Percentiles rank a stretch among this genome's conserved stretches.
These are phyloP conservation scores for Neofusicoccum ribis DNA, from an alignment of 2,329 filamentous ascomycete species.

Conservation along the genomic window DNA sequence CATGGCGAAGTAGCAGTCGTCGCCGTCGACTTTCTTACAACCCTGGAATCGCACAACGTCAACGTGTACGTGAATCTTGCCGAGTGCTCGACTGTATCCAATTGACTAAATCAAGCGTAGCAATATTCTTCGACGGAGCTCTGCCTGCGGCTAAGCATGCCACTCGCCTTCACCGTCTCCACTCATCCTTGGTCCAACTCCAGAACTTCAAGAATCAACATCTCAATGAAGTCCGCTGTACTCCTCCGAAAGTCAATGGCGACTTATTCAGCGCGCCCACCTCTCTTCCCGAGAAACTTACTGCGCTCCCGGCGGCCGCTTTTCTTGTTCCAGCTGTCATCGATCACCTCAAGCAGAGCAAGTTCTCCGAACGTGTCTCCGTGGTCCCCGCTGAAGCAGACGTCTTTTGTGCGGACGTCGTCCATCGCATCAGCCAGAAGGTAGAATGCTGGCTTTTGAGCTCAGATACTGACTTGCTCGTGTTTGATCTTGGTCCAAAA, in stretches of 20 bases:
- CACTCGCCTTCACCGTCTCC: constrained; percentile 62
- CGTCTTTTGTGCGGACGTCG: constrained; percentile 69
- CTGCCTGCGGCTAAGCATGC: constrained; percentile 67
- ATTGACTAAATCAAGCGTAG: constrained; percentile 48
- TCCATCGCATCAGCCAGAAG: constrained; percentile 60
- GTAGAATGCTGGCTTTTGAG: constrained; percentile 57
- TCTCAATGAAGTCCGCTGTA: constrained; percentile 25
- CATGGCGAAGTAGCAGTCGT: constrained; percentile 64
- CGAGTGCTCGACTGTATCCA: constrained; percentile 20
- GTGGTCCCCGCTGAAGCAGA: constrained; percentile 87
- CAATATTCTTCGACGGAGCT: constrained; percentile 83
- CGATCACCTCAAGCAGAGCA: constrained; percentile 61
- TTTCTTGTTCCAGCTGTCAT: constrained; percentile 79
- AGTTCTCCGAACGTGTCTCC: constrained; percentile 45
- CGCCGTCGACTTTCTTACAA: constrained; percentile 59
- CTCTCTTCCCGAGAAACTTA: constrained; percentile 26
- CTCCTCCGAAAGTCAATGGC: constrained; percentile 26
- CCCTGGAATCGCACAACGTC: constrained; percentile 57
- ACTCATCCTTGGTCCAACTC: constrained; percentile 59
- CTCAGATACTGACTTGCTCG: constrained; percentile 82
- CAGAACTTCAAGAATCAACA: constrained; percentile 43
- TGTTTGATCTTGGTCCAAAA: constrained; percentile 65
- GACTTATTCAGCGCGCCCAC: constrained; percentile 23
- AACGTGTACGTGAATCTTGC: constrained; percentile 57
- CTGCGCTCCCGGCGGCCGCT: constrained; percentile 53